A percentile compares a stretch with the other conserved stretches of the same genome.
Evolutionary conservation across 257 asterid species (phyloP).

Genomic region (Fraxinus quadrangulata): DNA sequence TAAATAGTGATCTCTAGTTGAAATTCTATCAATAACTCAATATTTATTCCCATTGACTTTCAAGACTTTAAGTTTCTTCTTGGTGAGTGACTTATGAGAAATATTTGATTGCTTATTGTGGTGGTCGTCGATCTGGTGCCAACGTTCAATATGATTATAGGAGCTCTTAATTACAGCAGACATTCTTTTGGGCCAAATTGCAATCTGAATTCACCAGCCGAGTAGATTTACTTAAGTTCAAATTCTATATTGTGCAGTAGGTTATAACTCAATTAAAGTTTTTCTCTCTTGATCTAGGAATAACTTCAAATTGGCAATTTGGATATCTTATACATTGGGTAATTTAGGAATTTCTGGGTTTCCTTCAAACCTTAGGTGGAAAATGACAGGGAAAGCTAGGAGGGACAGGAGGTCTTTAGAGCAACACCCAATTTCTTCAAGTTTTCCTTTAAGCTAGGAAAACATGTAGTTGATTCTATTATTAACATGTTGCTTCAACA

Average conservation of each 20-base stretch:
- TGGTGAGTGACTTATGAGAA: neutral
- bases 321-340: conserved; percentile 7
- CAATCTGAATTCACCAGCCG: conserved; percentile 4
- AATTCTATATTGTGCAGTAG: conserved; percentile 4
- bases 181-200: neutral
- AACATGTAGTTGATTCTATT: neutral
- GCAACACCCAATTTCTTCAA: neutral
- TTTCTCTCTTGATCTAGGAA: neutral
- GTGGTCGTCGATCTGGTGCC: conserved; percentile 3
- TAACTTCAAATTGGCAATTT: conserved; percentile 3
- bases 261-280: conserved; percentile 8
- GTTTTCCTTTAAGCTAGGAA: neutral
- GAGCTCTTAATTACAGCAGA: neutral
- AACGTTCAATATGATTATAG: neutral
- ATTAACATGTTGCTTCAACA: neutral
- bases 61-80: neutral
- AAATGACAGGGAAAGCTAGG: neutral
- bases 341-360: neutral
- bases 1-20: neutral
- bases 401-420: neutral
- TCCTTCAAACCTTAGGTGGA: neutral
- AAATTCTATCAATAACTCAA: neutral
- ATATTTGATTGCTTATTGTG: neutral
- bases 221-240: neutral
- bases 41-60: conserved; percentile 12